phyloP scores from a whole-genome alignment of 345 rosid genomes.

The Lenwebbia sp. region DNA sequence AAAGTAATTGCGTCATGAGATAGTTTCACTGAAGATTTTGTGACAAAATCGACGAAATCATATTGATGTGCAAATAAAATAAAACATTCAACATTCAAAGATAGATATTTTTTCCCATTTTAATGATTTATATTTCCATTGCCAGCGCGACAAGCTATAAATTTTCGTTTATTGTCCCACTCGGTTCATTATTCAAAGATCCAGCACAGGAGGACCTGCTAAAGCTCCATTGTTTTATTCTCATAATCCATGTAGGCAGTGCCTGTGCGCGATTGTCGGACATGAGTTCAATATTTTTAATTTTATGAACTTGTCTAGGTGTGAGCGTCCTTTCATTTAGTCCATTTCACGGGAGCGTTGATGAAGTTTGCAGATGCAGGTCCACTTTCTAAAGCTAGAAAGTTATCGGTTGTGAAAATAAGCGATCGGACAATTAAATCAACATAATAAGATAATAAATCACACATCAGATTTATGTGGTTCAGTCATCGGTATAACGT shows the following conservation, averaged over 20 bases:
- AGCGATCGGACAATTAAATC: background rate
- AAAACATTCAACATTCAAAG: background rate
- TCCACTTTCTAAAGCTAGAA: background rate
- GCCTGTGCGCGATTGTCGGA: background rate
- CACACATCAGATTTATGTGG: fast-evolving
- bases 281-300: background rate
- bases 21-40: background rate
- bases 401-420: background rate
- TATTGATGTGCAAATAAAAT: background rate
- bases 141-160: background rate
- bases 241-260: background rate
- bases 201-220: background rate
- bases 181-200: background rate
- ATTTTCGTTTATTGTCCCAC: background rate
- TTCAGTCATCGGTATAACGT: fast-evolving
- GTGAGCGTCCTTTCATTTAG: background rate
- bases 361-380: background rate
- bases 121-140: background rate
- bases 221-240: background rate
- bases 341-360: background rate
- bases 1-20: background rate
- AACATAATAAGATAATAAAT: background rate
- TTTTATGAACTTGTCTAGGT: background rate
- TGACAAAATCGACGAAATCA: background rate
- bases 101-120: background rate